Percentiles rank a stretch among this genome's conserved stretches.
Conservation (phyloP, 2,329 filamentous ascomycete species). For the Nannizziopsis barbatae region DNA sequence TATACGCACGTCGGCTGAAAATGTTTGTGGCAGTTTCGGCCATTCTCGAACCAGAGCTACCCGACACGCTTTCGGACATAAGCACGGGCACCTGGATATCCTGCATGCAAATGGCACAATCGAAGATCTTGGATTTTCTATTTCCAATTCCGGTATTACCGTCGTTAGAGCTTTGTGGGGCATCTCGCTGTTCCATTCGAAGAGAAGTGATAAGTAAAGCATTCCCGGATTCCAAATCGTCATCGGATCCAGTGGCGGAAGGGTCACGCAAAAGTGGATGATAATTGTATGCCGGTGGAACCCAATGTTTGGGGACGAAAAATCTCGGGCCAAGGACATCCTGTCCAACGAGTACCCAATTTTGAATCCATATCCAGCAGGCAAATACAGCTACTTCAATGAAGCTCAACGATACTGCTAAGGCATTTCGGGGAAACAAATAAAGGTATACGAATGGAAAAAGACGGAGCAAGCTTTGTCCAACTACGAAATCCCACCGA, state of each 20-base stretch:
- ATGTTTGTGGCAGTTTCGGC: conserved; percentile 47
- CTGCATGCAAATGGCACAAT: conserved; percentile 93
- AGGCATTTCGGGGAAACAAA: conserved; percentile 62
- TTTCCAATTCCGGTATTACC: conserved; percentile 32
- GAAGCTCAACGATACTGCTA: conserved; percentile 62
- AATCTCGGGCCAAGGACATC: conserved; percentile 81
- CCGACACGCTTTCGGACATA: conserved; percentile 39
- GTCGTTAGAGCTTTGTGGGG: conserved; percentile 24
- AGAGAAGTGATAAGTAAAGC: conserved; percentile 64
- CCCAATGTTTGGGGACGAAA: conserved; percentile 60
- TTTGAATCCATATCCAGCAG: conserved; percentile 79
- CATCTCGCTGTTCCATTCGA: conserved; percentile 36
- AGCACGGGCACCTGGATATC: conserved; percentile 73
- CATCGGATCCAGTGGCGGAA: conserved; percentile 41
- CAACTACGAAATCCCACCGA: conserved; percentile 81
- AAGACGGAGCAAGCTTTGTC: conserved; percentile 67
- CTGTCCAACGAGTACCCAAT: conserved; percentile 66
- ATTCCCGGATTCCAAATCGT: conserved; percentile 65
- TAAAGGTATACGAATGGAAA: conserved; percentile 81
- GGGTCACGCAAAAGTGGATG: conserved; percentile 64
- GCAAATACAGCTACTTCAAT: conserved; percentile 53
- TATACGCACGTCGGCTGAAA: conserved; percentile 71
- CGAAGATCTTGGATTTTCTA: conserved; percentile 52
- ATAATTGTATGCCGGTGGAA: conserved; percentile 69
- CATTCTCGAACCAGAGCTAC: conserved; percentile 40